Percentiles rank a stretch among this genome's conserved stretches.
These are phyloP conservation scores for Erodium chrysanthum DNA, from an alignment of 441 rosid genomes.

Conservation along the genomic window DNA sequence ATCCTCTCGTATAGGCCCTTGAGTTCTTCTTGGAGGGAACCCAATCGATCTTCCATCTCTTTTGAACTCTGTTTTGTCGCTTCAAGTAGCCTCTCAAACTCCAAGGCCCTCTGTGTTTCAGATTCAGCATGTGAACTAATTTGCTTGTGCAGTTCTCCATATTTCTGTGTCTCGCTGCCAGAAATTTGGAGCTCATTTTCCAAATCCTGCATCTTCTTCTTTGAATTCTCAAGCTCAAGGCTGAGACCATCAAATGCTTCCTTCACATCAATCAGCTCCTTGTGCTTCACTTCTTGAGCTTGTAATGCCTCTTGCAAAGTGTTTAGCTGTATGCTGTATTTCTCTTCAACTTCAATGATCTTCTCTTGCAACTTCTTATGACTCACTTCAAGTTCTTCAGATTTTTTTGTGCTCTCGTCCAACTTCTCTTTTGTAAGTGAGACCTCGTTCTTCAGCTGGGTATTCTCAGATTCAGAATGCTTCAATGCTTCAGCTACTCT, in stretches of 20 bases:
- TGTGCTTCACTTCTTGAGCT: slow-evolving; percentile 59
- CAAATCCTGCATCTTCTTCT: slow-evolving; percentile 57
- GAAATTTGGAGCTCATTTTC: slow-evolving; percentile 53
- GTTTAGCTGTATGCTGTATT: slow-evolving; percentile 43
- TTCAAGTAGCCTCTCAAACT: slow-evolving; percentile 63
- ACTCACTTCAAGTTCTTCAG: slow-evolving; percentile 47
- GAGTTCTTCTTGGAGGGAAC: slow-evolving; percentile 55
- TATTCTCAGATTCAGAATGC: slow-evolving; percentile 59
- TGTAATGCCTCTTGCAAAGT: slow-evolving; percentile 53
- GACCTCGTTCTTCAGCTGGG: slow-evolving; percentile 44
- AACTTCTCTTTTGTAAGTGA: slow-evolving; percentile 46
- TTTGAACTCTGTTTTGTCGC: slow-evolving; percentile 45
- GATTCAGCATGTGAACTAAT: slow-evolving; percentile 72
- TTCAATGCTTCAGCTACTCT: slow-evolving; percentile 56
- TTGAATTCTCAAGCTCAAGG: slow-evolving; percentile 54
- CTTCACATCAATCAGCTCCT: slow-evolving; percentile 61
- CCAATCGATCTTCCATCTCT: slow-evolving; percentile 54
- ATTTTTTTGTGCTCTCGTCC: slow-evolving; percentile 48
- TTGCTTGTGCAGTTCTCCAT: slow-evolving; percentile 71
- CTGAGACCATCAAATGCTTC: slow-evolving; percentile 61
- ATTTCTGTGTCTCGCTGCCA: slow-evolving; percentile 52
- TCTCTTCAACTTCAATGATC: slow-evolving; percentile 58
- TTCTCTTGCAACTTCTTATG: slow-evolving; percentile 63
- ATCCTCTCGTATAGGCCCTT: slow-evolving; percentile 50
- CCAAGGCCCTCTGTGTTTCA: slow-evolving; percentile 60